Evolutionary conservation across 176 grass and related monocot species (phyloP), one percentile per base, ranked within the genome.

Genomic region (Hordeum marinum): DNA sequence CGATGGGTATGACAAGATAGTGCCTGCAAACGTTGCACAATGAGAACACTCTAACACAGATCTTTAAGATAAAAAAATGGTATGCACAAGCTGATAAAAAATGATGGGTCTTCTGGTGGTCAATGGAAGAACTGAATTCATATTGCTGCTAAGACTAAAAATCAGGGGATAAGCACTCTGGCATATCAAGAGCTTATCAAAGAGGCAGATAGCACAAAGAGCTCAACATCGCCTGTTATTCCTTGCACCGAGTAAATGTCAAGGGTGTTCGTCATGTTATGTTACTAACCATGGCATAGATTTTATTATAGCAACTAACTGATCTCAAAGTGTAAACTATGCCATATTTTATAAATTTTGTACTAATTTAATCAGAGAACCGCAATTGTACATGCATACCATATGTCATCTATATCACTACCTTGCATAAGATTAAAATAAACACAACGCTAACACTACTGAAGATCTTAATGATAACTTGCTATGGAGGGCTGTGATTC

Each of bases 1-100:
- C 79, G 18, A 96, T 71, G 48, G 96, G 96, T 91, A 96, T 91
- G 78, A 96, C 91, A 75, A 99, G 91, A 87, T 96, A 99, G 79
- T 96, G 96, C 79, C 96, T 99, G 66, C n/a, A 83, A 83, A 83
- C 4, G 60, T 78, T 20, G 46, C 26, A 60, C 17, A 84, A 9
- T 23, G 21, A 32, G 26, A 32, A 3, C 1, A 76, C 26, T 3
- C 23, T 46, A 18, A 80, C 48, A 73, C 18, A 55, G 70, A 65
- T 48, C 7, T 78, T 67, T 2, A 72, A 59, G 58, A 24, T 11
- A 37, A 62, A 59, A 9, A 76, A 25, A 21, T 37, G 21, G 5
- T 6, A 17, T 36, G 54, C 27, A 25, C 8, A 85, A 68, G 68
- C 3, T 21, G 42, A 68, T 11, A 63, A 78, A 35, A 76, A 31